A percentile compares a stretch with the other conserved stretches of the same genome.
phyloP scores from a whole-genome alignment of 805 yeast species.

The Ogataea allantospora region DNA sequence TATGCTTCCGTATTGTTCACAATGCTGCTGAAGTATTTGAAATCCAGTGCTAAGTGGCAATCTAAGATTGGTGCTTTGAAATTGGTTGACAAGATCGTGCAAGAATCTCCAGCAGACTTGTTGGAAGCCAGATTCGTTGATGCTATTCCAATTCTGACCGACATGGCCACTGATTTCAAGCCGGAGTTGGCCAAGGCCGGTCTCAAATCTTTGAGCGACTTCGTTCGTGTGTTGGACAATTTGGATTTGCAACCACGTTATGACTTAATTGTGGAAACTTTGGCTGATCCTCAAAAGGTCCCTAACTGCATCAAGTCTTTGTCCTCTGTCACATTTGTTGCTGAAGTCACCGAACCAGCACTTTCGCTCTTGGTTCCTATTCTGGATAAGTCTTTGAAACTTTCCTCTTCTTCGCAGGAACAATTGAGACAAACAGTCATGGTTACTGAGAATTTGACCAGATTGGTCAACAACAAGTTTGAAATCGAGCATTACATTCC shows the following conservation, averaged over 20 bases:
- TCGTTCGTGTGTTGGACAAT: slow-evolving; percentile 84
- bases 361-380: slow-evolving; percentile 88
- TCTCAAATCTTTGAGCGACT: slow-evolving; percentile 61
- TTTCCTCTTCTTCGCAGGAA: slow-evolving; percentile 89
- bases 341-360: slow-evolving; percentile 97
- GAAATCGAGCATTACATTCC: slow-evolving; percentile 91
- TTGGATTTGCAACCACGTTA: slow-evolving; percentile 86
- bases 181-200: slow-evolving; percentile 93
- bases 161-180: slow-evolving; percentile 90
- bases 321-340: slow-evolving; percentile 93
- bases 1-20: slow-evolving; percentile 69
- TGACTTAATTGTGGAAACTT: slow-evolving; percentile 79
- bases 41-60: slow-evolving; percentile 91
- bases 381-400: slow-evolving; percentile 80
- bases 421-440: slow-evolving; percentile 95
- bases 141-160: slow-evolving; percentile 82
- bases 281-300: slow-evolving; percentile 86
- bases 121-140: slow-evolving; percentile 77
- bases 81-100: slow-evolving; percentile 68
- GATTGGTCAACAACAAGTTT: slow-evolving; percentile 88
- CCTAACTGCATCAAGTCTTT: slow-evolving; percentile 85
- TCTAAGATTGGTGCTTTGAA: slow-evolving; percentile 79
- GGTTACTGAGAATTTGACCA: slow-evolving; percentile 91
- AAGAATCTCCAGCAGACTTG: slow-evolving; percentile 80
- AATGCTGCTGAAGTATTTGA: slow-evolving; percentile 58